Conservation (phyloP, 192 early-diverging fungal species). For the Haplosporangium gracile region DNA sequence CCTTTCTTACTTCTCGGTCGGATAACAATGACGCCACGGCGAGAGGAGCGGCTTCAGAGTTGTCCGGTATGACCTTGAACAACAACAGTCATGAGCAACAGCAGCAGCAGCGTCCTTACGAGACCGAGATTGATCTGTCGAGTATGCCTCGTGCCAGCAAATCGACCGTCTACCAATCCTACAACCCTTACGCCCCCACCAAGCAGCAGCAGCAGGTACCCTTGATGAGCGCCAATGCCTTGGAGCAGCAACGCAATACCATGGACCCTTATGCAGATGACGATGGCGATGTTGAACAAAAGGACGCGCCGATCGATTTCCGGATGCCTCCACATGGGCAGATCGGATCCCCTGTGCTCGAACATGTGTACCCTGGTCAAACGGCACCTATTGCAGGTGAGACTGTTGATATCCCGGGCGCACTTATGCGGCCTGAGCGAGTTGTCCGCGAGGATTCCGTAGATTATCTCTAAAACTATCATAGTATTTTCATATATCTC, state of each 20-base stretch:
- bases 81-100: neutral
- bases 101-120: neutral
- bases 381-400: neutral
- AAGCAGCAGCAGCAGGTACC: conserved; percentile 38
- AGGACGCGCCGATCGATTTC: conserved; percentile 3
- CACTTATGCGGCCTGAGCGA: neutral
- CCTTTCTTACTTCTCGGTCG: conserved; percentile 8
- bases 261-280: conserved; percentile 29
- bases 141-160: conserved; percentile 23
- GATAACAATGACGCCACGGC: neutral
- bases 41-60: conserved; percentile 7
- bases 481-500: neutral
- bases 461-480: neutral
- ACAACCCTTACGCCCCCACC: conserved; percentile 23
- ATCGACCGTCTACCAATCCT: conserved; percentile 14
- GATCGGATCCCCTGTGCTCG: neutral
- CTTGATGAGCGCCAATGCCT: conserved; percentile 39
- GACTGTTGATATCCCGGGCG: neutral
- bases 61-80: conserved; percentile 23
- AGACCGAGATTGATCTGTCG: conserved; percentile 39
- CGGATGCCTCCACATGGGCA: neutral
- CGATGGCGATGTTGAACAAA: neutral
- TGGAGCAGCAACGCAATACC: conserved; percentile 24
- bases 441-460: neutral
- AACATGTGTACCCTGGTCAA: neutral